Evolutionary conservation across 1,284 basidiomycete species (phyloP).

Genomic region (Phenoliferia sp.): DNA sequence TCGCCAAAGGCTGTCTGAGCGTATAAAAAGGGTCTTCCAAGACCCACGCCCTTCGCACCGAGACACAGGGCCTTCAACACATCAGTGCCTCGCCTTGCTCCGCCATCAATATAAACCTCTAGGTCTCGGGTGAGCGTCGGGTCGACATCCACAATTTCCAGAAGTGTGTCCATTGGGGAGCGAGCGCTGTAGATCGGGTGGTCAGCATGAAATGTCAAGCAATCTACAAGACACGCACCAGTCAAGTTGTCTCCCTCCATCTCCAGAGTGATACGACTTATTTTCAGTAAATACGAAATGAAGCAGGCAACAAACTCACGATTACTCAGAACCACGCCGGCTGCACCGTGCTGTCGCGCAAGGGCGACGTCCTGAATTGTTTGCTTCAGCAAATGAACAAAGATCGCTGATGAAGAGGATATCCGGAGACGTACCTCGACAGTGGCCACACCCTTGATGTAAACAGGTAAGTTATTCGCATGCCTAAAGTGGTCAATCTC

Average conservation of each 20-base stretch:
- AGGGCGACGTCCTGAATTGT: conserved; percentile 62
- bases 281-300: not conserved
- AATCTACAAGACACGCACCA: conserved; percentile 43
- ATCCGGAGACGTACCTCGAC: conserved; percentile 50
- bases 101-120: conserved; percentile 85
- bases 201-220: conserved; percentile 69
- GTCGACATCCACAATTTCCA: conserved; percentile 72
- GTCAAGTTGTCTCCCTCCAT: conserved; percentile 45
- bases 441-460: conserved; percentile 49
- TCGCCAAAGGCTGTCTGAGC: conserved; percentile 5
- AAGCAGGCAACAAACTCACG: conserved; percentile 42
- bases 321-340: conserved; percentile 44
- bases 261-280: not conserved
- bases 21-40: conserved; percentile 76
- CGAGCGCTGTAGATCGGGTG: conserved; percentile 82
- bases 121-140: conserved; percentile 48
- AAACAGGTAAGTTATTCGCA: conserved; percentile 44
- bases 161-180: conserved; percentile 72
- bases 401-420: conserved; percentile 46
- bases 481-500: too few relatives aligned
- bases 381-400: conserved; percentile 33
- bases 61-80: conserved; percentile 86
- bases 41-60: conserved; percentile 81
- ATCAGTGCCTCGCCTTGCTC: conserved; percentile 80
- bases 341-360: conserved; percentile 48